A percentile compares a stretch with the other conserved stretches of the same genome.
phyloP scores from a whole-genome alignment of 257 asterid genomes.

The Ilex aquifolium region DNA sequence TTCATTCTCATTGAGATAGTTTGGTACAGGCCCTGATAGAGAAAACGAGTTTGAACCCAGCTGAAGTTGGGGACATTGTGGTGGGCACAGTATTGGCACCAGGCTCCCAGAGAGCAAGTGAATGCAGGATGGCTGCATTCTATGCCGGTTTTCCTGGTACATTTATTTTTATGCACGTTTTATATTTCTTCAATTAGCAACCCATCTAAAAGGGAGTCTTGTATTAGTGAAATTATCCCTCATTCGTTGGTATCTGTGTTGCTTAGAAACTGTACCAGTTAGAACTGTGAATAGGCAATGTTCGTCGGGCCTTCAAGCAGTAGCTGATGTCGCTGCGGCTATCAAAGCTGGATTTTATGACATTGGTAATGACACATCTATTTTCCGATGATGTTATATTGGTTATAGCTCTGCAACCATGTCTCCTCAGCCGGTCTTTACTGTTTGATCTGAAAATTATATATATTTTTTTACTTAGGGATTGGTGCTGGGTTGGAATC shows the following conservation, averaged over 20 bases:
- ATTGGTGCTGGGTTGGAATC: constrained; percentile 99
- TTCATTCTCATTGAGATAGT: neutral
- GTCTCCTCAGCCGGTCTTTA: neutral
- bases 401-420: no score
- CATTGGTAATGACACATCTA: constrained; percentile 46
- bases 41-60: constrained; percentile 69
- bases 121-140: constrained; percentile 99
- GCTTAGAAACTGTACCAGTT: constrained; percentile 81
- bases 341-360: constrained; percentile 97
- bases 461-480: constrained; percentile 31
- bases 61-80: constrained; percentile 93
- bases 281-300: constrained; percentile 99
- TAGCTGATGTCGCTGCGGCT: constrained; percentile 99
- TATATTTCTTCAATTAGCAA: no score
- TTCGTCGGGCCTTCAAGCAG: constrained; percentile 99
- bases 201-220: no score
- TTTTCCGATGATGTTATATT: neutral
- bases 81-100: constrained; percentile 96
- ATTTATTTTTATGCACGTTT: neutral
- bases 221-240: no score
- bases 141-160: constrained; percentile 99
- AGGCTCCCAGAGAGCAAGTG: constrained; percentile 94
- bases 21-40: constrained; percentile 61
- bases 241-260: neutral
- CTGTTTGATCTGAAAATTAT: neutral